Evolutionary conservation across 1,284 basidiomycete genomes (phyloP).

Genomic region (Pisolithus thermaeus): DNA sequence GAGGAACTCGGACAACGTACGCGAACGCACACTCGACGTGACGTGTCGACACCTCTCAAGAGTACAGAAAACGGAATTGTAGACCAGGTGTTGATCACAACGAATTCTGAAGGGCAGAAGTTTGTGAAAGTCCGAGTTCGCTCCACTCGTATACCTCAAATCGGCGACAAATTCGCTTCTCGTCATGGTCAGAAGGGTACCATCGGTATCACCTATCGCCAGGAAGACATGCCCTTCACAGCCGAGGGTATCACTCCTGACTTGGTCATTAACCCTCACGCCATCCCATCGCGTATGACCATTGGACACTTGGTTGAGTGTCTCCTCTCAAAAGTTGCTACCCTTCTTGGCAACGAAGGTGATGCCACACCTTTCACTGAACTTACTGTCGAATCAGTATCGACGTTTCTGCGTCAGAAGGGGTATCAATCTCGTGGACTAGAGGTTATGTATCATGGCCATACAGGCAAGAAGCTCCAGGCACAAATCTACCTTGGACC

Average conservation of each 20-base stretch:
- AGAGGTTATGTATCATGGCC: constrained; percentile 98
- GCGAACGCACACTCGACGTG: constrained; percentile 84
- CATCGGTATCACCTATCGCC: constrained; percentile 97
- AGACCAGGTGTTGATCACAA: constrained; percentile 96
- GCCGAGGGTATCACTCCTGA: constrained; percentile 95
- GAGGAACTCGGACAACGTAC: constrained; percentile 96
- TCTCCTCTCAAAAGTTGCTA: constrained; percentile 93
- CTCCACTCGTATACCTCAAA: constrained; percentile 94
- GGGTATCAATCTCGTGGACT: constrained; percentile 96
- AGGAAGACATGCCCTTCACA: constrained; percentile 99
- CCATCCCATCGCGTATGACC: constrained; percentile 99
- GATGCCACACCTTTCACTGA: constrained; percentile 99
- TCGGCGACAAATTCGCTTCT: constrained; percentile 99
- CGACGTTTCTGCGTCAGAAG: constrained; percentile 71
- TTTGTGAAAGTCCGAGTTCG: constrained; percentile 98
- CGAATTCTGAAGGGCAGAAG: constrained; percentile 93
- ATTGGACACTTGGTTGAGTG: constrained; percentile 99
- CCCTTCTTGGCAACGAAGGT: constrained; percentile 93
- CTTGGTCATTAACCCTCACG: constrained; percentile 98
- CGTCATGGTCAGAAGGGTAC: constrained; percentile 99
- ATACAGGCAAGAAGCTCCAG: constrained; percentile 94
- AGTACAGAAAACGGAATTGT: constrained; percentile 97
- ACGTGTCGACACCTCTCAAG: constrained; percentile 97
- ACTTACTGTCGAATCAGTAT: constrained; percentile 94
- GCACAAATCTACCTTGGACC: constrained; percentile 98